Evolutionary conservation across 495 filamentous ascomycete genomes (phyloP).

Genomic region (Podospora comata): DNA sequence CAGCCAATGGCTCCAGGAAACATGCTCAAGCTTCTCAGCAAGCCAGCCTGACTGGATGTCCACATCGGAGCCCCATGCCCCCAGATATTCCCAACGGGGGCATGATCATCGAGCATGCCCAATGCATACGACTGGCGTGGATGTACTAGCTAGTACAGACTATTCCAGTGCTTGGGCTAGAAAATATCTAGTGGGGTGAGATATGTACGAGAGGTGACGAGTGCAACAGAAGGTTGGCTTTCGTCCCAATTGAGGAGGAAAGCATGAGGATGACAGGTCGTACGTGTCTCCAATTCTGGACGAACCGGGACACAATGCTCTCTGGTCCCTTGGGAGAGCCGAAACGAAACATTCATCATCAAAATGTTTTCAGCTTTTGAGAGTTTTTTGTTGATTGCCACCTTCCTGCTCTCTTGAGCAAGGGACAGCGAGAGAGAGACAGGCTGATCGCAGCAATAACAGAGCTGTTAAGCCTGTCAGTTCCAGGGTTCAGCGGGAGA

Average conservation of each 20-base stretch:
- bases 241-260: constrained; percentile 3
- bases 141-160: not conserved
- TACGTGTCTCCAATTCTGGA: constrained; percentile 12
- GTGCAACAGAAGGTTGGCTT: constrained; percentile 11
- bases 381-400: not conserved
- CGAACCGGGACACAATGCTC: not conserved
- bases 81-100: not conserved
- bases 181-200: not conserved
- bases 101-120: not conserved
- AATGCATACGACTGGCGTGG: not conserved
- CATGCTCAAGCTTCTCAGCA: not conserved
- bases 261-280: constrained; percentile 7
- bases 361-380: not conserved
- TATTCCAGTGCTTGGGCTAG: not conserved
- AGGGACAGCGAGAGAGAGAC: not conserved
- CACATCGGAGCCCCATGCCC: not conserved
- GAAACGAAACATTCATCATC: not conserved
- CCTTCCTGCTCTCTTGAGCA: not conserved
- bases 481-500: constrained; percentile 4
- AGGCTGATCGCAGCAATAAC: constrained; percentile 8
- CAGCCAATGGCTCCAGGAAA: not conserved
- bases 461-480: constrained; percentile 12
- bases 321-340: not conserved
- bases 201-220: constrained; percentile 2
- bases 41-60: not conserved